These are phyloP conservation scores for Flueggea neowawraea DNA, from an alignment of 441 rosid genomes.

Conservation along the genomic window DNA sequence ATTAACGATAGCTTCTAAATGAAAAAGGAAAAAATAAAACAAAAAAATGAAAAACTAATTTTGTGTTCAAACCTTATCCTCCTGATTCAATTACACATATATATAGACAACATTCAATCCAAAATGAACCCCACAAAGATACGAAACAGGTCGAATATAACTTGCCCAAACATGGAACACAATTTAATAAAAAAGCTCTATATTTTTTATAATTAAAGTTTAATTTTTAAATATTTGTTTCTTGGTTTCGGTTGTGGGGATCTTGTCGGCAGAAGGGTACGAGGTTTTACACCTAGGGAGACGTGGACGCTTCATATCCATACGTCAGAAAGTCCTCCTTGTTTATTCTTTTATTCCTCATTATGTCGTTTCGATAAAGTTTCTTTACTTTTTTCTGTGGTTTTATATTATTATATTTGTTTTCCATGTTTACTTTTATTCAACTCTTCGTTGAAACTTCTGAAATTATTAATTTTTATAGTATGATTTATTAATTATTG, in stretches of 20 bases:
- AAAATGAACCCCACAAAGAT: neutral
- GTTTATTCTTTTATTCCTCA: conserved; percentile 9
- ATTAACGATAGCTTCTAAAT: too few relatives aligned
- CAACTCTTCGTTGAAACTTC: too few relatives aligned
- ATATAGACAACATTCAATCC: neutral
- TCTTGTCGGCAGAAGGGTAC: conserved; percentile 74
- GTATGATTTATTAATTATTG: too few relatives aligned
- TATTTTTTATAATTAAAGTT: neutral
- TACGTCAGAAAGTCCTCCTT: conserved; percentile 17
- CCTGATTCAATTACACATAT: neutral
- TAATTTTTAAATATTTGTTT: conserved; percentile 11
- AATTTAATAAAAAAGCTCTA: too few relatives aligned
- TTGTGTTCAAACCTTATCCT: too few relatives aligned
- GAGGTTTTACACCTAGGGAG: conserved; percentile 54
- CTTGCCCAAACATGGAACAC: neutral
- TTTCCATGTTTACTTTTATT: too few relatives aligned
- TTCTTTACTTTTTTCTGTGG: too few relatives aligned
- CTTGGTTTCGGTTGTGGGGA: conserved; percentile 22
- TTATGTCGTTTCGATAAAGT: neutral
- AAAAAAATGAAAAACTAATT: too few relatives aligned
- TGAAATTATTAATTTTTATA: too few relatives aligned
- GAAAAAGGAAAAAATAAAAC: too few relatives aligned
- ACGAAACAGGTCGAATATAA: neutral
- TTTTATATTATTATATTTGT: too few relatives aligned
- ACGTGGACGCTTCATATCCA: conserved; percentile 67